These are phyloP conservation scores for Arabidopsis suecica DNA, from an alignment of 345 rosid genomes.

Conservation along the genomic window DNA sequence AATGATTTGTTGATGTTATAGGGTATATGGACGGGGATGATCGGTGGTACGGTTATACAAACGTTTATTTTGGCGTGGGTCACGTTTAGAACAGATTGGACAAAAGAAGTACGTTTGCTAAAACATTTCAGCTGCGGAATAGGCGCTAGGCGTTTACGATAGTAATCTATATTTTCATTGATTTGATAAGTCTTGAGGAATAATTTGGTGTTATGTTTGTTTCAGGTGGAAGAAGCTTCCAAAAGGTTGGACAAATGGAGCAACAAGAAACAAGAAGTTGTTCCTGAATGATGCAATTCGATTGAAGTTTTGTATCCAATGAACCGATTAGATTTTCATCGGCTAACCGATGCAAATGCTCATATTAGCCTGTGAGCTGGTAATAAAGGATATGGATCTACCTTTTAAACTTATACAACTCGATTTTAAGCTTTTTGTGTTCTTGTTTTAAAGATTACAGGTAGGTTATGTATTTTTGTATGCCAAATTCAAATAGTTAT, in stretches of 20 bases:
- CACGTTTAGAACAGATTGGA: conserved; percentile 67
- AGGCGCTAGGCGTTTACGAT: too few species aligned
- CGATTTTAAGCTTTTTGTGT: neutral
- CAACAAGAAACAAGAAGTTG: conserved; percentile 35
- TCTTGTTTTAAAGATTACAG: neutral
- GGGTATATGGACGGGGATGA: conserved; percentile 85
- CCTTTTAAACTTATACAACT: neutral
- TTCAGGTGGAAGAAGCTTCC: conserved; percentile 50
- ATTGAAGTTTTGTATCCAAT: too few species aligned
- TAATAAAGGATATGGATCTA: neutral
- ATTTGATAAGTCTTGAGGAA: neutral
- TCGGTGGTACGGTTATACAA: conserved; percentile 66
- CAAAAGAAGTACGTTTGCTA: conserved; percentile 52
- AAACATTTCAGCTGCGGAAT: neutral
- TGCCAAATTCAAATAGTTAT: too few species aligned
- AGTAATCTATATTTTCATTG: neutral
- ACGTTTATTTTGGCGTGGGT: conserved; percentile 67
- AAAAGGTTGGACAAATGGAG: conserved; percentile 44
- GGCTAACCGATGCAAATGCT: neutral
- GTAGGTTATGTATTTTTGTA: too few species aligned
- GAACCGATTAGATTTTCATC: neutral
- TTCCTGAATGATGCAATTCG: conserved; percentile 5
- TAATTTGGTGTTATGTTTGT: neutral
- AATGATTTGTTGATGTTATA: conserved; percentile 23
- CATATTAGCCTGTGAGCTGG: neutral